These are phyloP conservation scores for Chlamydomonas applanata DNA, from an alignment of 139 green algal genomes.

Conservation along the genomic window DNA sequence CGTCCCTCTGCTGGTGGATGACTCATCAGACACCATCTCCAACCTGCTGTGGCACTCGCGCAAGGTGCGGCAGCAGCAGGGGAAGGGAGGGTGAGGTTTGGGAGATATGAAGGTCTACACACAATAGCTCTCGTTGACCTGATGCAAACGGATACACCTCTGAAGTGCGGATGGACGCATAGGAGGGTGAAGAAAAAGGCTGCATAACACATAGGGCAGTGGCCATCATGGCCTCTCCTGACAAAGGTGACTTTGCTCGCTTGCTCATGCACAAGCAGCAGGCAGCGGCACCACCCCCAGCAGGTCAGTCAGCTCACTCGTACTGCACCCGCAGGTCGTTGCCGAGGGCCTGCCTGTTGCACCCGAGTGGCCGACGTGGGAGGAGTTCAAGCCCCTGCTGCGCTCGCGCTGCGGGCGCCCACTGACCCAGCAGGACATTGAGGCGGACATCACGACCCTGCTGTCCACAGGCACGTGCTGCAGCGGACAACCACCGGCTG, in stretches of 20 bases:
- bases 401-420: conserved; percentile 31
- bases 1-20: conserved; percentile 61
- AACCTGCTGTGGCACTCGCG: conserved; percentile 59
- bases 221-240: no score
- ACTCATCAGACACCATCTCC: conserved; percentile 15
- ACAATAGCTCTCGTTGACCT: no score
- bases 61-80: no score
- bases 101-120: no score
- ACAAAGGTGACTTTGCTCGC: no score
- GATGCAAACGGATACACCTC: no score
- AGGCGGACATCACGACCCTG: conserved; percentile 60
- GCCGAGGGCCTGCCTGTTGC: conserved; percentile 42
- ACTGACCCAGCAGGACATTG: conserved; percentile 60
- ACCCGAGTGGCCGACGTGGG: conserved; percentile 46
- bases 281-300: background rate
- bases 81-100: no score
- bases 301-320: background rate
- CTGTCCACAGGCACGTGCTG: conserved; percentile 54
- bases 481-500: no score
- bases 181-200: no score
- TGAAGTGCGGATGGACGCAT: no score
- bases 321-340: conserved; percentile 17
- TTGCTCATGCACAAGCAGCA: no score
- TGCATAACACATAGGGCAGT: no score
- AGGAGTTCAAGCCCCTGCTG: conserved; percentile 53